Base-by-base conservation (phyloP, 352 stramenopile species). In the Globisporangium ultimum region DNA sequence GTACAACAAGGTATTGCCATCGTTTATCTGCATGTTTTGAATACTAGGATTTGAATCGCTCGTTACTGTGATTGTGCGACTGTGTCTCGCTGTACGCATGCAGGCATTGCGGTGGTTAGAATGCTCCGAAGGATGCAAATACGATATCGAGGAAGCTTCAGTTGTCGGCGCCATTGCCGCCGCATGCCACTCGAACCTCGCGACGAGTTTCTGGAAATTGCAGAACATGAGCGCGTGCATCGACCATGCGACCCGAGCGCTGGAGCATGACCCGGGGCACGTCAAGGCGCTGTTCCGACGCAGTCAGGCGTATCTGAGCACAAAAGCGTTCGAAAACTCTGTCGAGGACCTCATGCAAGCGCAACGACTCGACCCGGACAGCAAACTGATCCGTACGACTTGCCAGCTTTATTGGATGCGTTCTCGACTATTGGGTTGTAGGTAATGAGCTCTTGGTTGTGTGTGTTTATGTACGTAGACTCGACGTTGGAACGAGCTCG, bases 221-320 rank as follows among this genome's bases (percentile, higher is more conserved):
- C 24, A 53, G 1, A 49, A 74, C 1, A 62, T 74, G 48, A 63
- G 83, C 8, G 56, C 48, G 28, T 90, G 78, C 55, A 71, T 90
- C 32, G 36, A 57, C n/a, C 71, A 88, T 34, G 76, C 74, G 47
- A 77, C 74, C 0, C 62, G 48, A 28, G 82, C 81, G 3, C 58
- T 93, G 21, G 49, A 67, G 24, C 28, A 76, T 15, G 76, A 88
- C 34, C 45, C 72, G 1, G 46, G 47, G 24, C 79, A 88, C 58
- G 59, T 73, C 11, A 93, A 93, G 58, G 81, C 82, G 53, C 70
- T 80, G 12, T 92, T 76, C 64, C 70, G 76, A 28, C 75, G 82
- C 45, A 87, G 81, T 48, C 81, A 92, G 52, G 84, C 78, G 38
- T 81, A 78, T 45, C 45, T 78, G 6, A 57, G 66, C 13, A 66